phyloP scores from a whole-genome alignment of 1,284 basidiomycete species.

The Neotropicomus parvogracilis region DNA sequence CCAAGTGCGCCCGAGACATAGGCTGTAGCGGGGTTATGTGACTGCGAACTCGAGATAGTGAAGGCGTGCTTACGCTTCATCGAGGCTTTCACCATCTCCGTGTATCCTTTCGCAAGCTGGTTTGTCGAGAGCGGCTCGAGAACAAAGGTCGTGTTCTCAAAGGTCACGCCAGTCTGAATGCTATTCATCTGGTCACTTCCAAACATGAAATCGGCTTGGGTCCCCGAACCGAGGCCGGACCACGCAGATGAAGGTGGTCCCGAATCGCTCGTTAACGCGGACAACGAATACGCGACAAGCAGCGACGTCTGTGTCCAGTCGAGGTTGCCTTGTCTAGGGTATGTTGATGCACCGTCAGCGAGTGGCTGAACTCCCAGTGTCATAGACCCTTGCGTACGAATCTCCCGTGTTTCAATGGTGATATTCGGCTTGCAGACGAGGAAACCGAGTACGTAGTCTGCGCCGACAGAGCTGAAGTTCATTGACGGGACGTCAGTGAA shows the following conservation, averaged over 20 bases:
- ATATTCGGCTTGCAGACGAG: conserved; percentile 24
- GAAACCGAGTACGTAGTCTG: conserved; percentile 19
- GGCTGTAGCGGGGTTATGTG: neutral
- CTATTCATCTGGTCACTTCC: conserved; percentile 6
- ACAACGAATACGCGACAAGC: conserved; percentile 11
- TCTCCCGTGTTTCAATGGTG: conserved; percentile 21
- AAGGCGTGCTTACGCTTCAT: conserved; percentile 15
- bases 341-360: neutral
- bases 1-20: conserved; percentile 14
- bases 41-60: too few relatives aligned
- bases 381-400: conserved; percentile 13
- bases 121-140: conserved; percentile 6
- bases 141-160: conserved; percentile 6
- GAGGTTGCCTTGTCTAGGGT: conserved; percentile 9
- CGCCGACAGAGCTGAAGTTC: conserved; percentile 2
- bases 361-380: conserved; percentile 9
- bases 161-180: neutral
- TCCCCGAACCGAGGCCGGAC: conserved; percentile 11
- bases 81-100: conserved; percentile 9
- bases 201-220: conserved; percentile 12
- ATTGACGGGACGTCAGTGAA: conserved; percentile 11
- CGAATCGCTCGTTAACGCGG: conserved; percentile 5
- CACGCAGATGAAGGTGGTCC: conserved; percentile 7
- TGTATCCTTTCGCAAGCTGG: conserved; percentile 10
- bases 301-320: conserved; percentile 18